phyloP scores from a whole-genome alignment of 2,329 filamentous ascomycete species.

The Mollisia scopiformis region DNA sequence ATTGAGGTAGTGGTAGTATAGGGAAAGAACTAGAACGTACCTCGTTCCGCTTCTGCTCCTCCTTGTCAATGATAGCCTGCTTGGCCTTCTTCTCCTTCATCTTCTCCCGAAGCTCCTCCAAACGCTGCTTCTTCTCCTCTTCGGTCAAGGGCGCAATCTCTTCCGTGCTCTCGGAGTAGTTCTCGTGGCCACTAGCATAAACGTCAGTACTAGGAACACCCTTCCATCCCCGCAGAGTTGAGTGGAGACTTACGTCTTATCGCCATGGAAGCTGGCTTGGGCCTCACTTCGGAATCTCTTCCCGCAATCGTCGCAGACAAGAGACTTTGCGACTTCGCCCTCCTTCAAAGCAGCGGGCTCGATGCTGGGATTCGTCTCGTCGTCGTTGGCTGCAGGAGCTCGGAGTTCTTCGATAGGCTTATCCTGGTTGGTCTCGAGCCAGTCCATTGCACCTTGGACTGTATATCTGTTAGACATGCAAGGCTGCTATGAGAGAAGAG shows the following conservation, averaged over 20 bases:
- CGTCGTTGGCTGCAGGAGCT: constrained; percentile 41
- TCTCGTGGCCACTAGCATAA: constrained; percentile 70
- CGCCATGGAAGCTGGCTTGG: constrained; percentile 87
- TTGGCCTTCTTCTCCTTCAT: constrained; percentile 72
- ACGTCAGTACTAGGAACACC: constrained; percentile 12
- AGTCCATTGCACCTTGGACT: constrained; percentile 91
- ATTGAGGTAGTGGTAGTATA: neutral
- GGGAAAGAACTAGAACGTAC: constrained; percentile 43
- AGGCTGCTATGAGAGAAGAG: neutral
- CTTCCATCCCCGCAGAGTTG: neutral
- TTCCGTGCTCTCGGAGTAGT: constrained; percentile 93
- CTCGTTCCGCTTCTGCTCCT: constrained; percentile 85
- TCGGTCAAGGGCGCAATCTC: constrained; percentile 89
- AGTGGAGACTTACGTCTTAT: constrained; percentile 64
- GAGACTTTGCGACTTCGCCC: constrained; percentile 74
- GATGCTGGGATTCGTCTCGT: constrained; percentile 54
- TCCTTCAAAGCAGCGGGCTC: constrained; percentile 69
- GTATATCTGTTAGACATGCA: constrained; percentile 18
- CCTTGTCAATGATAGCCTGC: constrained; percentile 73
- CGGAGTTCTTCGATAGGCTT: constrained; percentile 83
- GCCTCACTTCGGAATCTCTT: constrained; percentile 85
- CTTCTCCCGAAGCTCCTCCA: constrained; percentile 74
- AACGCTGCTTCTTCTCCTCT: constrained; percentile 82
- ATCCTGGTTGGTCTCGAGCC: constrained; percentile 91
- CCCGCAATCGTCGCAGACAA: constrained; percentile 93